Conservation (phyloP, 306 rosid species). For the Begonia masoniana region DNA sequence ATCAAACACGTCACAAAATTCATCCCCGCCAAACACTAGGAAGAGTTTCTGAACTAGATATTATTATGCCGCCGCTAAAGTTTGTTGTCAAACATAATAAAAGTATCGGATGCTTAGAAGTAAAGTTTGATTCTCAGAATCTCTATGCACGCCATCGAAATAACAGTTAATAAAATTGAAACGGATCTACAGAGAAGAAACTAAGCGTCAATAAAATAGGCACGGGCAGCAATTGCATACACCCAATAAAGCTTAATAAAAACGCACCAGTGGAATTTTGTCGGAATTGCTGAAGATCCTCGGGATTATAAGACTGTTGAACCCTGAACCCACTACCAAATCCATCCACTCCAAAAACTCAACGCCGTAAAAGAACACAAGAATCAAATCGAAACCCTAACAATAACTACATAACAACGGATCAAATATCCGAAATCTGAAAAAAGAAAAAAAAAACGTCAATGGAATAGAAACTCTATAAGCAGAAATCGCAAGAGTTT, state of each 20-base stretch:
- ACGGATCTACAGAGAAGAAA: slow-evolving; percentile 1
- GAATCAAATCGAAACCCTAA: slow-evolving; percentile 15
- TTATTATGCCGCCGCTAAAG: no score
- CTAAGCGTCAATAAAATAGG: not conserved
- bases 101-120: not conserved
- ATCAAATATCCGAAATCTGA: slow-evolving; percentile 5
- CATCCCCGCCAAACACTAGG: not conserved
- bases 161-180: not conserved
- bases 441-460: not conserved
- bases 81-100: not conserved
- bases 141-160: not conserved
- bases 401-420: slow-evolving; percentile 5
- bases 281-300: slow-evolving; percentile 46
- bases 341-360: slow-evolving; percentile 49
- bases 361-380: slow-evolving; percentile 13
- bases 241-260: not conserved
- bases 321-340: slow-evolving; percentile 50
- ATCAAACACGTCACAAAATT: not conserved
- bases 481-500: slow-evolving; percentile 22
- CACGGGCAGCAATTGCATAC: slow-evolving; percentile 1
- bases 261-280: slow-evolving; percentile 53
- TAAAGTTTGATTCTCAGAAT: not conserved
- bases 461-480: slow-evolving; percentile 14
- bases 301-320: slow-evolving; percentile 40
- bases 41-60: not conserved